Evolutionary conservation across 139 green algal genomes (phyloP), one percentile per base, ranked within the genome.

Genomic region (Monoraphidium neglectum): DNA sequence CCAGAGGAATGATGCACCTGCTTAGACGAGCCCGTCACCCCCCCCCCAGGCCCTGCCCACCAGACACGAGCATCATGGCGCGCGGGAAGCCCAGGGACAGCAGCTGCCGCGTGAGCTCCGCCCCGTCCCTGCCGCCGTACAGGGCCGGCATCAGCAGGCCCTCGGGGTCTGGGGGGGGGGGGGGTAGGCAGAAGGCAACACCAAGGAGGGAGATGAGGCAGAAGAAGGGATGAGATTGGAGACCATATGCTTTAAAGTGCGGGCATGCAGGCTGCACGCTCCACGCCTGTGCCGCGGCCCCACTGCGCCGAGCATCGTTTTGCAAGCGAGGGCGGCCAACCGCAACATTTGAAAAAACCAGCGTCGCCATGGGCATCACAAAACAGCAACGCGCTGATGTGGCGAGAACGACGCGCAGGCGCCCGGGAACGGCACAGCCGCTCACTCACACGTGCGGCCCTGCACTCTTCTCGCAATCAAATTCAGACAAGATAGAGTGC

Each of bases 81-180:
- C 35, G 51, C 46, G 81, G 65, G 18, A 84, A 79, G 23, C 84
- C 79, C 30, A 84, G 51, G 0, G 79, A 71, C 74, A 91, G 80
- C 35, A 91, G 74, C 26, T 80, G 70, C 66, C 78, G 33, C 0
- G 86, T 91, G 4, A 89, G 60, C 32, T 63, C 68, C 0, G 79
- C 74, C 12, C 86, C 86, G 46, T 91, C 86, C 4, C 28, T 12
- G 46, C 84, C 86, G 5, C 86, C 86, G 53, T 76, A 70, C 49
- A 91, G 79, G 61, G 65, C 84, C 1, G 86, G 86, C 82, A 90
- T 88, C 35, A 90, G 71, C 28, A 90, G 79, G 46, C 87, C 64
- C 35, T 51, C 26, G 26, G 73, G 46, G 32, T 78, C 26, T 36
- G 56, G 5, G 5, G 26, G n/a, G 10, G 56, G 56, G 13, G 13